Conservation (phyloP, 176 grass and related monocot species). For the Ampelocalamus luodianensis region DNA sequence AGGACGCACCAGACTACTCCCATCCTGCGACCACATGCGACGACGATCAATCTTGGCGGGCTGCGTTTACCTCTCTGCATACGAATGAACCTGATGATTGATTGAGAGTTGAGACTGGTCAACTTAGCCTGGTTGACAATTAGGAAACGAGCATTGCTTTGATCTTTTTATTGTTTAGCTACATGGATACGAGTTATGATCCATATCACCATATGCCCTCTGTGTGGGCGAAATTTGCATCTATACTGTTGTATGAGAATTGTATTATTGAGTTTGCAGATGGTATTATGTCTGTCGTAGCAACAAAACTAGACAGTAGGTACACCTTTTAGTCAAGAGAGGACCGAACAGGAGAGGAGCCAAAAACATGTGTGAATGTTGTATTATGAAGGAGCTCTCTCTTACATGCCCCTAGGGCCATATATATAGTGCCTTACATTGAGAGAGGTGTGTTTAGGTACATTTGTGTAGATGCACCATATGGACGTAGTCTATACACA, state of each 20-base stretch:
- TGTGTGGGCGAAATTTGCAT: not conserved
- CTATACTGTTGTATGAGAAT: constrained; percentile 31
- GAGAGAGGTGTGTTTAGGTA: too few relatives aligned
- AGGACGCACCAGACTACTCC: constrained; percentile 33
- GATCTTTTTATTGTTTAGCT: not conserved
- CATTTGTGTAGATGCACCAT: too few relatives aligned
- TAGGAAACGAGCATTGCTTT: not conserved
- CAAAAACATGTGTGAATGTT: too few relatives aligned
- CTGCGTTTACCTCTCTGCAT: constrained; percentile 70
- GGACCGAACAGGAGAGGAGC: too few relatives aligned
- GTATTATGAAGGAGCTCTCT: too few relatives aligned
- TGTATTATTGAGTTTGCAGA: constrained; percentile 8
- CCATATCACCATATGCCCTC: not conserved
- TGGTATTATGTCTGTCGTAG: too few relatives aligned
- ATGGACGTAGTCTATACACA: too few relatives aligned
- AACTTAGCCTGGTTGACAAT: constrained; percentile 55
- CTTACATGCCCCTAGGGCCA: too few relatives aligned
- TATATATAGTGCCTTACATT: too few relatives aligned
- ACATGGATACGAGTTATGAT: constrained; percentile 24
- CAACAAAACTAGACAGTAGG: too few relatives aligned
- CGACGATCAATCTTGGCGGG: constrained; percentile 85
- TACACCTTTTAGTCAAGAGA: too few relatives aligned
- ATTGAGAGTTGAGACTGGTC: constrained; percentile 34
- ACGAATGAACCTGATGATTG: constrained; percentile 47
- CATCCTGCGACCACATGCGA: constrained; percentile 24